Conservation (phyloP, 495 filamentous ascomycete genomes). For the Neurospora hispaniola region DNA sequence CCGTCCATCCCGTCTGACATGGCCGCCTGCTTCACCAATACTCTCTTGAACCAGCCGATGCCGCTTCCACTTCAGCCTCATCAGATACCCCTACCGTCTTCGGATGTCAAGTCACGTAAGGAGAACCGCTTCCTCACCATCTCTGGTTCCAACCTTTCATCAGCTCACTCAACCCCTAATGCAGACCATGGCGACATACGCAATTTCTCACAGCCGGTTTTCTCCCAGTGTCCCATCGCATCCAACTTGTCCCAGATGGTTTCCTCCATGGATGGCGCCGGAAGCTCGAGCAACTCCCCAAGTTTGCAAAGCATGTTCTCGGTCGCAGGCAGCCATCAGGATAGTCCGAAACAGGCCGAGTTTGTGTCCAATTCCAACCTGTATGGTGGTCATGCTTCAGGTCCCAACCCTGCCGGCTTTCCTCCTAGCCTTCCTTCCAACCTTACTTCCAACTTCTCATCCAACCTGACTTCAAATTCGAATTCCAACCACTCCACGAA, state of each 20-base stretch:
- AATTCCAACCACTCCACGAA: neutral
- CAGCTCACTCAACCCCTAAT: slow-evolving; percentile 7
- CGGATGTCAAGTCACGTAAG: slow-evolving; percentile 30
- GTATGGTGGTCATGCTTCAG: neutral
- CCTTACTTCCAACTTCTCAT: neutral
- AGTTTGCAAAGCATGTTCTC: neutral
- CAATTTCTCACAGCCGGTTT: slow-evolving; percentile 27
- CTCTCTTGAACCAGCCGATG: slow-evolving; percentile 34
- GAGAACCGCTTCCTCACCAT: slow-evolving; percentile 22
- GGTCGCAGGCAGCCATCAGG: neutral
- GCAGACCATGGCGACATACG: slow-evolving; percentile 18
- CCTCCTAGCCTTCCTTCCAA: neutral
- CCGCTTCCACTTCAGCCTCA: slow-evolving; percentile 23
- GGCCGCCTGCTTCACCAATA: slow-evolving; percentile 30
- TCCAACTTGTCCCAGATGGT: neutral
- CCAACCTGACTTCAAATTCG: neutral
- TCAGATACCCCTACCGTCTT: slow-evolving; percentile 16
- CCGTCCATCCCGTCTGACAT: slow-evolving; percentile 20
- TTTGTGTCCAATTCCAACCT: slow-evolving; percentile 5
- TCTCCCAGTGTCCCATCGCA: neutral
- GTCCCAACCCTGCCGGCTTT: neutral
- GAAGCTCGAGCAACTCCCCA: neutral
- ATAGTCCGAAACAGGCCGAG: neutral
- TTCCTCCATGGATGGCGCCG: neutral
- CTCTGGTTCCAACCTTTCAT: slow-evolving; percentile 1